Base-by-base conservation (phyloP, 768 basidiomycete species). In the Mrakia blollopis region DNA sequence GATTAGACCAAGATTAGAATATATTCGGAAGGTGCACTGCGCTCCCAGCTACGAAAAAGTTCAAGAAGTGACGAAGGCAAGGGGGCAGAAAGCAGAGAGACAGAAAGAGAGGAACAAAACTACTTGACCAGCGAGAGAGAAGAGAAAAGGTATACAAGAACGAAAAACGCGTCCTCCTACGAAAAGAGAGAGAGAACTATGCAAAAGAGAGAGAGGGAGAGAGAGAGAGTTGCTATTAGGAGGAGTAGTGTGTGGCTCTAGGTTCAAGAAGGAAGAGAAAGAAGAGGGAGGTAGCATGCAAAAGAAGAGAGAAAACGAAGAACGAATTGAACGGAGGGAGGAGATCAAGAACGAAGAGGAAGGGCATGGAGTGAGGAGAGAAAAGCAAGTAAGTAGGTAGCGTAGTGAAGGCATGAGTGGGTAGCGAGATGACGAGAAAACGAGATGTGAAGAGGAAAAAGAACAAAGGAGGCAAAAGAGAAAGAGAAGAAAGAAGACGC, bases 261-360 rank as follows among this genome's bases (percentile, higher is more conserved):
- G 47, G 47, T 14, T 50, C 11, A 13, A 7, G 11, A 50, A 50
- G 47, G 57, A 10, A 7, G 13, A 54, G 39, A 41, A 13, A n/a
- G 37, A 25, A 23, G 13, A 47, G 39, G 68, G 10, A 11, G 30
- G 41, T n/a, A 23, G n/a, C n/a, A 69, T 39, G 23, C 23, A 75
- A n/a, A 75, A 77, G 74, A 63, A 69, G n/a, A 41, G 35, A 67
- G 65, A 39, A 69, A 9, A 65, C 76, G 60, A 73, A 13, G 54
- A 73, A 37, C 37, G 44, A 73, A 71, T 23, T 10, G 69, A 44
- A 72, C 61, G 9, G 30, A 35, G 57, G 60, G 60, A 78, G 30
- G 52, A 63, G 54, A 57, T 44, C 41, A 41, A 70, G 69, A 47
- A 76, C 25, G 25, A 30, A 39, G 39, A 39, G 23, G 39, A 50